phyloP scores from a whole-genome alignment of 306 rosid genomes.

The Pyrus pyrifolia region DNA sequence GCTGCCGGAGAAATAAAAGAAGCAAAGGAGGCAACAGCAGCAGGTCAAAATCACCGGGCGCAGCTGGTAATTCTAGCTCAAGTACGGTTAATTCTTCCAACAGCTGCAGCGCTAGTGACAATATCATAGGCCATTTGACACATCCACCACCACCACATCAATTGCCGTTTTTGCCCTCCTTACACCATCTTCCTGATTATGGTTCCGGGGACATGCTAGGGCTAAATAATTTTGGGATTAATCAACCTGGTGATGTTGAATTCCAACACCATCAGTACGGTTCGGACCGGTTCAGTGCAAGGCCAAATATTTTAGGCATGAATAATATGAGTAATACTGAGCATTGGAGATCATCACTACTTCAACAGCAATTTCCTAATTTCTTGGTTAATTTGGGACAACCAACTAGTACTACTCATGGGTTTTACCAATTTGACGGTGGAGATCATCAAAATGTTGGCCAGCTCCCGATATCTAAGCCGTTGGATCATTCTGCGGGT shows the following conservation, averaged over 20 bases:
- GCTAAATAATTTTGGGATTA: conserved; percentile 33
- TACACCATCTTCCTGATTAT: conserved; percentile 39
- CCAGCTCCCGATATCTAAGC: conserved; percentile 34
- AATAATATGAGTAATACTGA: conserved; percentile 10
- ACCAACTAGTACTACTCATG: conserved; percentile 19
- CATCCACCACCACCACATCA: conserved; percentile 29
- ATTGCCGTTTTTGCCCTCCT: conserved; percentile 46
- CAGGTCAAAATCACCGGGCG: conserved; percentile 42
- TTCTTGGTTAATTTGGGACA: conserved; percentile 50
- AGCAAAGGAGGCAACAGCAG: conserved; percentile 24
- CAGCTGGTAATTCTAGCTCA: conserved; percentile 37
- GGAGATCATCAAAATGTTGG: conserved; percentile 22
- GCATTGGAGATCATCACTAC: conserved; percentile 49
- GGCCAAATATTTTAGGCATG: background rate
- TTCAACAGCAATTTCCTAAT: conserved; percentile 45
- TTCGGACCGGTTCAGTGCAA: background rate
- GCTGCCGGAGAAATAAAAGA: conserved; percentile 72
- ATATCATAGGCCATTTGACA: conserved; percentile 34
- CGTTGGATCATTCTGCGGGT: conserved; percentile 24
- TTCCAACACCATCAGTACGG: conserved; percentile 17
- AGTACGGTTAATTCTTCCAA: conserved; percentile 36
- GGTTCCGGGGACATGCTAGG: conserved; percentile 33
- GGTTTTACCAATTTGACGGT: conserved; percentile 40
- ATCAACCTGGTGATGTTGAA: conserved; percentile 26
- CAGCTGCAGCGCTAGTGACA: conserved; percentile 30